These are phyloP conservation scores for Papiliotrema terrestris DNA, from an alignment of 1,284 basidiomycete genomes.

Conservation along the genomic window DNA sequence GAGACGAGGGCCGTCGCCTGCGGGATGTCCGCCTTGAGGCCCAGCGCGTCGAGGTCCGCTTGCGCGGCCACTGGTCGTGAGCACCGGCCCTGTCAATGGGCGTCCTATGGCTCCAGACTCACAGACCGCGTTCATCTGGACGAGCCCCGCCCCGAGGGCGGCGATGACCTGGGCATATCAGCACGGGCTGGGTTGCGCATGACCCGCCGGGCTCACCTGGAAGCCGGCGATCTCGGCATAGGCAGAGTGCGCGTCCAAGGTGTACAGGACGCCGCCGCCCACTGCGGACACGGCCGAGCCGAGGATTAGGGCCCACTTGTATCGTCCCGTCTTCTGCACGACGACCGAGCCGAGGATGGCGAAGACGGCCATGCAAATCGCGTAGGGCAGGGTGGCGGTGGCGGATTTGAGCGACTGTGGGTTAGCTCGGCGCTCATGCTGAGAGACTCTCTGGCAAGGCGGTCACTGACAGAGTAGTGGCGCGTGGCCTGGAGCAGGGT, in stretches of 20 bases:
- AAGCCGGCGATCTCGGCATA: neutral
- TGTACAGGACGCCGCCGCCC: slow-evolving; percentile 10
- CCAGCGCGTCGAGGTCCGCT: slow-evolving; percentile 7
- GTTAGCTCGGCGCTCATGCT: neutral
- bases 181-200: too few relatives aligned
- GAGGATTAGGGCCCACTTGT: slow-evolving; percentile 9
- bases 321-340: slow-evolving; percentile 13
- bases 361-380: slow-evolving; percentile 9
- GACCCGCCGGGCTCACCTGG: too few relatives aligned
- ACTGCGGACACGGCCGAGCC: slow-evolving; percentile 6
- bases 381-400: slow-evolving; percentile 8
- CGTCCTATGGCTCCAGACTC: too few relatives aligned
- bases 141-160: too few relatives aligned
- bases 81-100: slow-evolving; percentile 4
- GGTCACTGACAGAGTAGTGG: slow-evolving; percentile 8
- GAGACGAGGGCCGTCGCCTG: slow-evolving; percentile 10
- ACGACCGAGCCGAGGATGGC: slow-evolving; percentile 9
- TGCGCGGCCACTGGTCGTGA: slow-evolving; percentile 10
- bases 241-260: slow-evolving; percentile 1
- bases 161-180: too few relatives aligned
- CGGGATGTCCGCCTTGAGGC: slow-evolving; percentile 5
- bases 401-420: slow-evolving; percentile 8
- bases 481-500: slow-evolving; percentile 10
- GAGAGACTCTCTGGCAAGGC: neutral
- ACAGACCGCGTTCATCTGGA: too few relatives aligned